phyloP scores from a whole-genome alignment of 2,329 filamentous ascomycete species.

The Endothia cerciana region DNA sequence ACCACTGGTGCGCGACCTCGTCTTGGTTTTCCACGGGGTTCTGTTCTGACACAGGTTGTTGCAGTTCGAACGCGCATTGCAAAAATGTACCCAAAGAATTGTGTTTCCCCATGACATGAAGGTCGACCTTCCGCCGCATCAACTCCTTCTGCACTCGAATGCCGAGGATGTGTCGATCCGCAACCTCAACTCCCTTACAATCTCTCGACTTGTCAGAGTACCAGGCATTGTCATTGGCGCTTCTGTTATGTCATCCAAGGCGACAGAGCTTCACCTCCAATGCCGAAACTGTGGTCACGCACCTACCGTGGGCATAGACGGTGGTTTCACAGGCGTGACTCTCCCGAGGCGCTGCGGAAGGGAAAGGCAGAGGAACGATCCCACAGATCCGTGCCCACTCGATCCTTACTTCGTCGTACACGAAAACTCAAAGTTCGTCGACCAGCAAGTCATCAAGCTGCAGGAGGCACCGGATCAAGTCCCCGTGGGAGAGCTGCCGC shows the following conservation, averaged over 20 bases:
- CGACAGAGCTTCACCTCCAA: slow-evolving; percentile 82
- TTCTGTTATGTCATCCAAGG: slow-evolving; percentile 95
- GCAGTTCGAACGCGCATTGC: slow-evolving; percentile 88
- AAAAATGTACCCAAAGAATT: slow-evolving; percentile 90
- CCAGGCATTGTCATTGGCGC: slow-evolving; percentile 98
- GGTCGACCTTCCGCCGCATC: slow-evolving; percentile 81
- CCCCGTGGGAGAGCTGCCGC: slow-evolving; percentile 90
- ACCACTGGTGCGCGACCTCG: slow-evolving; percentile 68
- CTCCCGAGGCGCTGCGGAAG: slow-evolving; percentile 80
- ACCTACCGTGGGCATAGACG: slow-evolving; percentile 71
- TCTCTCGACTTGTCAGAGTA: slow-evolving; percentile 92
- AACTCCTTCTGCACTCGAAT: slow-evolving; percentile 91
- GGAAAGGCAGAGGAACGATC: slow-evolving; percentile 65
- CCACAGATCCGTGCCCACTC: slow-evolving; percentile 77
- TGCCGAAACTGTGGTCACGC: slow-evolving; percentile 83
- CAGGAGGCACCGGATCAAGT: slow-evolving; percentile 98
- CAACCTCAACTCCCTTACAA: slow-evolving; percentile 88
- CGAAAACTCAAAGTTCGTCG: slow-evolving; percentile 91
- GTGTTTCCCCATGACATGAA: slow-evolving; percentile 77
- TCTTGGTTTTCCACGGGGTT: neutral
- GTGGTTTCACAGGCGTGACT: slow-evolving; percentile 85
- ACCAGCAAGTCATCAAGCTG: slow-evolving; percentile 97
- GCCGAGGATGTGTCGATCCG: slow-evolving; percentile 91
- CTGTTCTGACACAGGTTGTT: slow-evolving; percentile 13
- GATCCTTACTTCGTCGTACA: slow-evolving; percentile 97